phyloP scores from a whole-genome alignment of 768 basidiomycete species.

The Lactifluus hygrophoroides region DNA sequence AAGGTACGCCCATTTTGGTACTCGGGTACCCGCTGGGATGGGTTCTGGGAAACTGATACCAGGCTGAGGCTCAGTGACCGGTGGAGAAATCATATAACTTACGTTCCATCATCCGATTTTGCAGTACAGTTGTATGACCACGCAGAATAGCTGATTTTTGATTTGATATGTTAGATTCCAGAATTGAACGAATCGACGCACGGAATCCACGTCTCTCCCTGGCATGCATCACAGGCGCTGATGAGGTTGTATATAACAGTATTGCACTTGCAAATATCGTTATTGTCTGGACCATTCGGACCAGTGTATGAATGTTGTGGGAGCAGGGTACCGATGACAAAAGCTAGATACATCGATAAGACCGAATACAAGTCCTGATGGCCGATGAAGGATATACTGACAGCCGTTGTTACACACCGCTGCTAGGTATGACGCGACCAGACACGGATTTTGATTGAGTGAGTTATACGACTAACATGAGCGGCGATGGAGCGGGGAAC shows the following conservation, averaged over 20 bases:
- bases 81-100: neutral
- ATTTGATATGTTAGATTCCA: neutral
- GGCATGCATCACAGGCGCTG: conserved; percentile 25
- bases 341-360: neutral
- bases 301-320: conserved; percentile 10
- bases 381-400: neutral
- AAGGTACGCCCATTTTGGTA: conserved; percentile 45
- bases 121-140: conserved; percentile 13
- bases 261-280: conserved; percentile 22
- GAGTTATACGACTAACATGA: conserved; percentile 8
- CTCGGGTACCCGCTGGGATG: conserved; percentile 35
- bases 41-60: conserved; percentile 2
- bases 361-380: neutral
- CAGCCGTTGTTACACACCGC: conserved; percentile 6
- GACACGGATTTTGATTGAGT: conserved; percentile 9
- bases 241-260: conserved; percentile 24
- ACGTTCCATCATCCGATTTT: neutral
- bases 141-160: conserved; percentile 7
- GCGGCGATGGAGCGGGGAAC: neutral
- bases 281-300: neutral
- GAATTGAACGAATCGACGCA: neutral
- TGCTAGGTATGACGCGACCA: neutral
- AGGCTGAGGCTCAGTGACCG: neutral
- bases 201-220: conserved; percentile 9
- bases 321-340: neutral